These are phyloP conservation scores for Brasenia schreberi DNA, from an alignment of 164 flowering plant species.

Conservation along the genomic window DNA sequence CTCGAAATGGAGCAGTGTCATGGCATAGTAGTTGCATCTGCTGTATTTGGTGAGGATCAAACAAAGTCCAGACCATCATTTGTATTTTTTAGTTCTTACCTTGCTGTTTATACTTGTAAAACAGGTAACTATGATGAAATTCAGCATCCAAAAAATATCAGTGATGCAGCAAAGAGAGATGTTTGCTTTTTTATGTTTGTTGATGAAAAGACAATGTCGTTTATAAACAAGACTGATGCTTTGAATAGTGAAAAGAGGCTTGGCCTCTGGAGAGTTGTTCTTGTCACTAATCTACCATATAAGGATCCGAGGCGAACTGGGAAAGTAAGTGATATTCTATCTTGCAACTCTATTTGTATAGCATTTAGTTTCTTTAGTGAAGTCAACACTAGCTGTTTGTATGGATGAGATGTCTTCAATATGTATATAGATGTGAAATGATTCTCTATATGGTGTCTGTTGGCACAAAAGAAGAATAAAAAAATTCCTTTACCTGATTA, in stretches of 20 bases:
- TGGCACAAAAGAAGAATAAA: too few relatives aligned
- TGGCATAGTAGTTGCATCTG: constrained; percentile 92
- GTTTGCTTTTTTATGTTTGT: constrained; percentile 81
- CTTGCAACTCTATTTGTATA: not conserved
- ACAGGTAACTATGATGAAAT: constrained; percentile 81
- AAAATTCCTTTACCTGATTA: too few relatives aligned
- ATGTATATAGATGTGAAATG: too few relatives aligned
- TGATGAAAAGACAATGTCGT: constrained; percentile 84
- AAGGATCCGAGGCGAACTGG: constrained; percentile 86
- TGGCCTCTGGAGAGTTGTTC: constrained; percentile 83
- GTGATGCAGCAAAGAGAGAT: constrained; percentile 43
- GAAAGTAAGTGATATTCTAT: constrained; percentile 35
- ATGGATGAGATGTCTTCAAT: too few relatives aligned
- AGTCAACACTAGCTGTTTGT: not conserved
- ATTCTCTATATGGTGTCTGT: too few relatives aligned
- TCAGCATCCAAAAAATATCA: constrained; percentile 69
- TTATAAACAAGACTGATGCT: constrained; percentile 47
- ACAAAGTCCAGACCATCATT: not conserved
- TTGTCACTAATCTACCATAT: constrained; percentile 73
- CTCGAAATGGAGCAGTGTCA: constrained; percentile 72
- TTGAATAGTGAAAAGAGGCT: constrained; percentile 35
- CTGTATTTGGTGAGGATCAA: constrained; percentile 49
- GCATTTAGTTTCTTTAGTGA: not conserved
- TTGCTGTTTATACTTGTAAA: not conserved
- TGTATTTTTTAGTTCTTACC: not conserved